Percentiles rank a stretch among this genome's conserved stretches.
Evolutionary conservation across 2,329 filamentous ascomycete species (phyloP).

Genomic region (Penicillium sp.): DNA sequence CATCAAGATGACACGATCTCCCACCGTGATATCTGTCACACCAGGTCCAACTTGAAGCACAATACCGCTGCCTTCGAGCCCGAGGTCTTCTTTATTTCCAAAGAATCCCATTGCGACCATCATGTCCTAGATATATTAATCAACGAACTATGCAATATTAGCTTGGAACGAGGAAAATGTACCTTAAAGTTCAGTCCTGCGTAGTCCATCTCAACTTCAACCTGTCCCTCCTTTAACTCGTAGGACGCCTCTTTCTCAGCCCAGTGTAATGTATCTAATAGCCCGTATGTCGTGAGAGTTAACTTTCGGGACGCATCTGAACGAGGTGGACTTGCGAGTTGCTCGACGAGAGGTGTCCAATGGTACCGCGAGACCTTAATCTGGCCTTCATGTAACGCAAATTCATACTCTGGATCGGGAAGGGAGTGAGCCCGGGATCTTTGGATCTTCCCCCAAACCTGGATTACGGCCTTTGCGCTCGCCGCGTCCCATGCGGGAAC

Average conservation of each 20-base stretch:
- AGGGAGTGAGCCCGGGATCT: neutral
- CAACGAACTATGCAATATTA: neutral
- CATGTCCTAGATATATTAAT: slow-evolving; percentile 10
- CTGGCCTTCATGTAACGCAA: neutral
- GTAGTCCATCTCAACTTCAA: slow-evolving; percentile 16
- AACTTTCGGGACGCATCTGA: slow-evolving; percentile 2
- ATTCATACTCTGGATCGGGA: slow-evolving; percentile 12
- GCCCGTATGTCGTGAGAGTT: slow-evolving; percentile 1
- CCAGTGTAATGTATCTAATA: slow-evolving; percentile 13
- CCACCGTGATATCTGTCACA: slow-evolving; percentile 25
- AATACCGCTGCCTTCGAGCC: slow-evolving; percentile 34
- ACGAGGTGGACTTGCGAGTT: neutral
- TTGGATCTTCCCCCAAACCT: slow-evolving; percentile 7
- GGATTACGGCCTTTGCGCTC: neutral
- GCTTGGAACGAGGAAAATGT: neutral
- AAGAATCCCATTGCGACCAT: slow-evolving; percentile 35
- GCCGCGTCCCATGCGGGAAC: neutral
- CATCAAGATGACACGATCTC: slow-evolving; percentile 30
- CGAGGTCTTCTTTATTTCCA: slow-evolving; percentile 20
- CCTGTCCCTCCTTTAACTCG: neutral
- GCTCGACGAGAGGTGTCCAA: slow-evolving; percentile 7
- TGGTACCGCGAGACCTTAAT: slow-evolving; percentile 14
- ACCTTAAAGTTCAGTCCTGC: slow-evolving; percentile 18
- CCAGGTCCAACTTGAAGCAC: slow-evolving; percentile 29
- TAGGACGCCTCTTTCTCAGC: neutral